These are phyloP conservation scores for Pseudogymnoascus sp. DNA, from an alignment of 2,329 filamentous ascomycete genomes.

Conservation along the genomic window DNA sequence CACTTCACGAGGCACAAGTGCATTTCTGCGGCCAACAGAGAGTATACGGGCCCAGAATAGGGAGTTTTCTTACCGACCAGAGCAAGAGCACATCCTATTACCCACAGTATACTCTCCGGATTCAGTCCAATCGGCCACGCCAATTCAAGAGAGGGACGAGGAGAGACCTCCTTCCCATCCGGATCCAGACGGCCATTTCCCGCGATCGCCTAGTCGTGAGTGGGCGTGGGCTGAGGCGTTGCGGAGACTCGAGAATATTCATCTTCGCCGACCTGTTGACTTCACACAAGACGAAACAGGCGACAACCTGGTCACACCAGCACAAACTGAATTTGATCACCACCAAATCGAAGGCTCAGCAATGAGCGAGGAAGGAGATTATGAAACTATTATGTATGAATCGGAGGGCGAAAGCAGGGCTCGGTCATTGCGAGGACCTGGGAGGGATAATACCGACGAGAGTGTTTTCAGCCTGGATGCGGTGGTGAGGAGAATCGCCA, in stretches of 20 bases:
- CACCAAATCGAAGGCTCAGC: not conserved
- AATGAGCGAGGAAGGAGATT: not conserved
- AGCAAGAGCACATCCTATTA: not conserved
- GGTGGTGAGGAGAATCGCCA: constrained; percentile 2
- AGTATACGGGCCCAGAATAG: not conserved
- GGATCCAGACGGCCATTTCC: not conserved
- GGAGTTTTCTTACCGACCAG: not conserved
- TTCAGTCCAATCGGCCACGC: not conserved
- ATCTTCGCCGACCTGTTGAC: not conserved
- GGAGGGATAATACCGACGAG: not conserved
- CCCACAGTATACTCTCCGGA: not conserved
- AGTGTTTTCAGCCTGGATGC: not conserved
- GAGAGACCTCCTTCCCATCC: not conserved
- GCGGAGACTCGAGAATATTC: not conserved
- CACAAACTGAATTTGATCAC: not conserved
- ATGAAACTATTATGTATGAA: not conserved
- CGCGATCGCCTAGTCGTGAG: not conserved
- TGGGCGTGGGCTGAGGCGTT: not conserved
- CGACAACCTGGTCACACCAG: not conserved
- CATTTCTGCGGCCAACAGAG: not conserved
- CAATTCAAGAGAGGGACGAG: not conserved
- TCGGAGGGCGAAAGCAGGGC: not conserved
- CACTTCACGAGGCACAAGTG: not conserved
- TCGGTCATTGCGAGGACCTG: not conserved
- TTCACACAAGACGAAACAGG: not conserved